phyloP scores from a whole-genome alignment of 2,329 filamentous ascomycete species.

The Didymella glomerata region DNA sequence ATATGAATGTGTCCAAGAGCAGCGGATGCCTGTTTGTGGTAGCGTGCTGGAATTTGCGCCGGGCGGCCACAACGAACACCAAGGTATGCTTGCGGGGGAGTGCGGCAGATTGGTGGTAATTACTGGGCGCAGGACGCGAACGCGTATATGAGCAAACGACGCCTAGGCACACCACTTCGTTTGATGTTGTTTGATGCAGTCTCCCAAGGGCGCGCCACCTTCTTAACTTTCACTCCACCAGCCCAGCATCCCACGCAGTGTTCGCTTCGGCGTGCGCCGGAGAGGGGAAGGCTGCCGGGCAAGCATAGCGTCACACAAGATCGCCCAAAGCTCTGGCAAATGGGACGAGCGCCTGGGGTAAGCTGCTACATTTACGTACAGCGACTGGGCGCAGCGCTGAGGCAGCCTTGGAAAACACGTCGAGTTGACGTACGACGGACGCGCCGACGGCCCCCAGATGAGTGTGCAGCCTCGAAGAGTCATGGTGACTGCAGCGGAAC shows the following conservation, averaged over 20 bases:
- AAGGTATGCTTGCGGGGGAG: conserved; percentile 6
- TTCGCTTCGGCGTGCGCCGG: conserved; percentile 18
- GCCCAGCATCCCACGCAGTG: conserved; percentile 15
- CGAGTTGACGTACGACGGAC: conserved; percentile 14
- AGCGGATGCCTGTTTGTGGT: conserved; percentile 25
- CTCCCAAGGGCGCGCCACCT: neutral
- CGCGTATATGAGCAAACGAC: neutral
- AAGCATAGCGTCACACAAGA: conserved; percentile 21
- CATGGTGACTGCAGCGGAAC: conserved; percentile 10
- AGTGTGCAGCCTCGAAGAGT: neutral
- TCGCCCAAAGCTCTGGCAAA: conserved; percentile 25
- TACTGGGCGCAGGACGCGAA: neutral
- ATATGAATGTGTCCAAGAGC: conserved; percentile 33
- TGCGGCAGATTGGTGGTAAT: conserved; percentile 4
- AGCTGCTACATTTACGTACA: conserved; percentile 22
- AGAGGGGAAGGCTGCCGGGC: conserved; percentile 17
- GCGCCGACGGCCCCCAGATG: conserved; percentile 13
- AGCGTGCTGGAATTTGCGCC: conserved; percentile 18
- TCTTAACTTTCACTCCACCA: conserved; percentile 5
- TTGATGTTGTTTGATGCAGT: neutral
- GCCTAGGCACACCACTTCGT: neutral
- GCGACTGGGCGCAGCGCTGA: conserved; percentile 26
- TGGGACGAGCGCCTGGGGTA: conserved; percentile 27
- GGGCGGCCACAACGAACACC: neutral
- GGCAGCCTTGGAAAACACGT: conserved; percentile 10